Evolutionary conservation across 257 asterid species (phyloP), one percentile per base, ranked within the genome.

Genomic region (Fraxinus americana): DNA sequence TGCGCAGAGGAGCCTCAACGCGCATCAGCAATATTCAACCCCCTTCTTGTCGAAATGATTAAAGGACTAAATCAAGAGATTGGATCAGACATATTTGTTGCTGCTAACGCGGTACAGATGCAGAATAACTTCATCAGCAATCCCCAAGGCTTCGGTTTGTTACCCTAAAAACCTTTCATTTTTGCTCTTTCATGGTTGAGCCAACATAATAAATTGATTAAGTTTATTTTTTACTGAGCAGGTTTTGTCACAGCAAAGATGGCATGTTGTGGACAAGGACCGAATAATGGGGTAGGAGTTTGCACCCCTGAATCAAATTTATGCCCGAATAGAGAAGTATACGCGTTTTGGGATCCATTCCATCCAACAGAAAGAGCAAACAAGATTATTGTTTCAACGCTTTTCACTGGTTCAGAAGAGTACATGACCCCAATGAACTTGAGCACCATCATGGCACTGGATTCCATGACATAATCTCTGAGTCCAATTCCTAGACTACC

Each of bases 231-330:
- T 67, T 9, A 16, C 50, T 17, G 9, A 2, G 30, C 80, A 81
- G 89, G 87, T 38, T 87, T 87, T 79, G n/a, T 75, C 0, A 82
- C 87, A 2, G 80, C 90, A 27, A 85, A 87, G 50, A 68, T 73
- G 2, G 90, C 90, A 27, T 87, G 90, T 17, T 87, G 90, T 74
- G 90, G 90, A 59, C 90, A 87, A 81, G 90, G 90, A 11, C 78
- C 87, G 1, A 82, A 70, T 71, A 87, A 87, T 34, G 90, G 88
- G 65, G 9, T 87, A 4, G 90, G 90, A 21, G n/a, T 87, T 2
- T 85, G 90, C 81, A 82, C 87, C 0, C 27, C 23, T 0, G 75
- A 76, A n/a, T 87, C 90, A 23, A 84, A 81, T 35, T 6, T 87
- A 16, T 87, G 90, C 12, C 84, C 82, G 0, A 61, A 87, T 21